Percentiles rank a stretch among this genome's conserved stretches.
phyloP scores from a whole-genome alignment of 73 alveolate species.

The Diophrys sp. region DNA sequence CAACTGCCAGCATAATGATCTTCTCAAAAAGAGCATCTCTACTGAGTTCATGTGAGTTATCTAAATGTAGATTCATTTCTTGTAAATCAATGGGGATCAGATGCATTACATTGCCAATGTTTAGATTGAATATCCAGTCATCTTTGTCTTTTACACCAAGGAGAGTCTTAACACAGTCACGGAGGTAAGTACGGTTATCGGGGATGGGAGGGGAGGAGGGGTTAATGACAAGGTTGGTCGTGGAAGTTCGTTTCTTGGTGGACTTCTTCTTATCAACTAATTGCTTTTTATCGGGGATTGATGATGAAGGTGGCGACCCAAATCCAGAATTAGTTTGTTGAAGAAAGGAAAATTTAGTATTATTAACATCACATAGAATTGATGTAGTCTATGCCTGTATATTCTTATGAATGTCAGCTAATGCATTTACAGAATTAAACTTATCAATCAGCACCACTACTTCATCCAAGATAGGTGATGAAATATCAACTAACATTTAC shows the following conservation, averaged over 20 bases:
- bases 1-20: conserved; percentile 47
- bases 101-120: conserved; percentile 92
- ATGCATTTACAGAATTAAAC: not conserved
- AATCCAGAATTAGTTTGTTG: too few relatives aligned
- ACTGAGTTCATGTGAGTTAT: conserved; percentile 52
- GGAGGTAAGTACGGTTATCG: conserved; percentile 11
- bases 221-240: too few relatives aligned
- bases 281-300: too few relatives aligned
- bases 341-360: too few relatives aligned
- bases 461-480: not conserved
- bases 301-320: too few relatives aligned
- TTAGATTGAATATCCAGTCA: conserved; percentile 88
- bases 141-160: conserved; percentile 73
- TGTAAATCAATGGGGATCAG: conserved; percentile 78
- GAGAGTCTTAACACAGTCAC: conserved; percentile 39
- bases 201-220: too few relatives aligned
- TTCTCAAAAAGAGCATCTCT: conserved; percentile 44
- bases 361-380: not conserved
- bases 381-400: not conserved
- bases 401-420: not conserved
- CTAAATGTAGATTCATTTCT: conserved; percentile 82
- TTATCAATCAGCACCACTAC: not conserved
- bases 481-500: not conserved
- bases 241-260: too few relatives aligned
- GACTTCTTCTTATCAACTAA: too few relatives aligned